A percentile compares a stretch with the other conserved stretches of the same genome.
Evolutionary conservation across 257 asterid genomes (phyloP).

Genomic region (Lantana camara): DNA sequence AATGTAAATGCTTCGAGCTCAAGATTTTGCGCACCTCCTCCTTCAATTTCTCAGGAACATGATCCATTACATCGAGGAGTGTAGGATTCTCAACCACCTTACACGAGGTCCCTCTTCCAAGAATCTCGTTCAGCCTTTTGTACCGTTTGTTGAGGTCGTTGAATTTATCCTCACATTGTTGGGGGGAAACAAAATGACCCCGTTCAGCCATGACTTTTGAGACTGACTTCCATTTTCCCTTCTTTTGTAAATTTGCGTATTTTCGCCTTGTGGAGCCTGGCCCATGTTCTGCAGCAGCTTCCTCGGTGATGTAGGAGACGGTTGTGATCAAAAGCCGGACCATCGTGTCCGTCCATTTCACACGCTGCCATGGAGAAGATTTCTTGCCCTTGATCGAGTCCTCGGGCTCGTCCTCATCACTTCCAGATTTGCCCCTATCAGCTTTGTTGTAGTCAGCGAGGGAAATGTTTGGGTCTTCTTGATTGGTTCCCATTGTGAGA

Average conservation of each 20-base stretch:
- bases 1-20: conserved; percentile 82
- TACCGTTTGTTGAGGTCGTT: conserved; percentile 87
- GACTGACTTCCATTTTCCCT: conserved; percentile 84
- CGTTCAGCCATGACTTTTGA: conserved; percentile 90
- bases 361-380: conserved; percentile 59
- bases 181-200: conserved; percentile 82
- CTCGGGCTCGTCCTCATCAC: conserved; percentile 83
- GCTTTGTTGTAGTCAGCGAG: conserved; percentile 43
- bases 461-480: conserved; percentile 45
- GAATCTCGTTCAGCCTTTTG: conserved; percentile 83
- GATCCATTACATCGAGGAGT: conserved; percentile 68
- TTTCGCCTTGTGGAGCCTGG: conserved; percentile 48
- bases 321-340: conserved; percentile 70
- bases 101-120: conserved; percentile 87
- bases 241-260: conserved; percentile 57
- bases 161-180: conserved; percentile 92
- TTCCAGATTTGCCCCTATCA: conserved; percentile 48
- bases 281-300: conserved; percentile 47
- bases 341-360: conserved; percentile 60
- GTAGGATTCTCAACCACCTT: conserved; percentile 83
- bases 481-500: conserved; percentile 49
- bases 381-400: conserved; percentile 59
- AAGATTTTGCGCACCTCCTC: conserved; percentile 78
- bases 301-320: conserved; percentile 76
- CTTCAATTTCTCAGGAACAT: conserved; percentile 64